Percentiles rank a stretch among this genome's conserved stretches.
Conservation (phyloP, 148 eudicot genomes). For the Chenopodium berlandieri region DNA sequence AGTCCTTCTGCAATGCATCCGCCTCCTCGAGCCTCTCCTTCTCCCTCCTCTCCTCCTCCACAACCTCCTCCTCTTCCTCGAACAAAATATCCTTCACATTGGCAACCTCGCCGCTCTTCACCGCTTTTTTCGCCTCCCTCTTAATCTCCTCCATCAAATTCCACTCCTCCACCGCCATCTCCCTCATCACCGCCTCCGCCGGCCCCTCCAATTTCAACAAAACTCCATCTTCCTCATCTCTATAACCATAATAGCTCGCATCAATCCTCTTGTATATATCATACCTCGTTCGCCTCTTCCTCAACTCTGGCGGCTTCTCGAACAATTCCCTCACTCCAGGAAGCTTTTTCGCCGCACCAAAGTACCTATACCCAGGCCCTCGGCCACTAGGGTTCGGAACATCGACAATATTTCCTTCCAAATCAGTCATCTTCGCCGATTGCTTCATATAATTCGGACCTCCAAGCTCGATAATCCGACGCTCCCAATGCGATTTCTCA, state of each 20-base stretch:
- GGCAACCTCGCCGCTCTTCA: slow-evolving; percentile 81
- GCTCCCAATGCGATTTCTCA: slow-evolving; percentile 84
- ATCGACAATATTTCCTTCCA: slow-evolving; percentile 89
- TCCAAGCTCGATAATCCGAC: slow-evolving; percentile 74
- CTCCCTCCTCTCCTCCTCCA: slow-evolving; percentile 64
- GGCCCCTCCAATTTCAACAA: slow-evolving; percentile 70
- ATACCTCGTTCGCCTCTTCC: slow-evolving; percentile 85
- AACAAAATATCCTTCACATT: slow-evolving; percentile 35
- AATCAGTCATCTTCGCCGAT: slow-evolving; percentile 88
- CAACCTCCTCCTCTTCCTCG: slow-evolving; percentile 88
- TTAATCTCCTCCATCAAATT: slow-evolving; percentile 79
- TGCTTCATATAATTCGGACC: slow-evolving; percentile 69
- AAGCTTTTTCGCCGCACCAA: slow-evolving; percentile 91
- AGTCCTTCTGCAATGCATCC: slow-evolving; percentile 56
- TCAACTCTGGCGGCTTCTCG: slow-evolving; percentile 88
- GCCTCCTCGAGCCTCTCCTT: slow-evolving; percentile 39
- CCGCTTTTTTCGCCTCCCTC: slow-evolving; percentile 75
- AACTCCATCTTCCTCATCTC: slow-evolving; percentile 93
- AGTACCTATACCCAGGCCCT: slow-evolving; percentile 84
- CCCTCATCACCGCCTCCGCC: slow-evolving; percentile 75
- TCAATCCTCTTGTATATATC: slow-evolving; percentile 85
- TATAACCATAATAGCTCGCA: slow-evolving; percentile 86
- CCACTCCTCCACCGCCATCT: slow-evolving; percentile 67
- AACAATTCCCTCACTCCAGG: slow-evolving; percentile 86
- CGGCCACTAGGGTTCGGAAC: slow-evolving; percentile 94